These are phyloP conservation scores for Zopfia rhizophila DNA, from an alignment of 2,329 filamentous ascomycete genomes.

Conservation along the genomic window DNA sequence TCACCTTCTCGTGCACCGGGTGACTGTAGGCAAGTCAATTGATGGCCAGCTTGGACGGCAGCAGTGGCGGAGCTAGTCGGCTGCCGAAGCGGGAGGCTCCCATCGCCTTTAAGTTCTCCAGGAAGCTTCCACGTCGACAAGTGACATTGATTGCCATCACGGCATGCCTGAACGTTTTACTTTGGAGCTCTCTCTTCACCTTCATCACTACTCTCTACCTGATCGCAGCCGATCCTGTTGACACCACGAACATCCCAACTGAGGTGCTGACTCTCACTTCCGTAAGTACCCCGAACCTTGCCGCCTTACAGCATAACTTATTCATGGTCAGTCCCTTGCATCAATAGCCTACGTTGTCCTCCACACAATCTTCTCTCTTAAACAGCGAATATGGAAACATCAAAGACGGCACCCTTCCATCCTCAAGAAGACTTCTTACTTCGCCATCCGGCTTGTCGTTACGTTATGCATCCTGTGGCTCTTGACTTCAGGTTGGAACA, in stretches of 20 bases:
- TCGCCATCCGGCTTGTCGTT: slow-evolving; percentile 44
- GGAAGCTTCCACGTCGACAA: slow-evolving; percentile 39
- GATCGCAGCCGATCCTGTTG: slow-evolving; percentile 37
- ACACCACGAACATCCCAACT: slow-evolving; percentile 41
- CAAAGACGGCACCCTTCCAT: slow-evolving; percentile 33
- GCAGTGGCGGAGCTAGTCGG: slow-evolving; percentile 32
- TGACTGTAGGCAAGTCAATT: slow-evolving; percentile 21
- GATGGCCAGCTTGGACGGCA: slow-evolving; percentile 34
- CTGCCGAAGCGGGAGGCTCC: slow-evolving; percentile 25
- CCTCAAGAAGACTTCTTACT: slow-evolving; percentile 43
- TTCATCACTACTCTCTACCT: slow-evolving; percentile 41
- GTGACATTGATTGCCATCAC: slow-evolving; percentile 47
- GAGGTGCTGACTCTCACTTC: slow-evolving; percentile 45
- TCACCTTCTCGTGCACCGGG: slow-evolving; percentile 1
- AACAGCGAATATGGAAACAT: slow-evolving; percentile 43
- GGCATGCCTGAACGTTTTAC: slow-evolving; percentile 44
- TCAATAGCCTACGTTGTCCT: slow-evolving; percentile 47
- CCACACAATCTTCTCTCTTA: slow-evolving; percentile 47
- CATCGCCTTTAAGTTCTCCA: slow-evolving; percentile 20
- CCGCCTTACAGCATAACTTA: slow-evolving; percentile 4
- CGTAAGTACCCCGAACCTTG: slow-evolving; percentile 29
- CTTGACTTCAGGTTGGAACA: slow-evolving; percentile 51
- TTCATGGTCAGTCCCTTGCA: slow-evolving; percentile 39
- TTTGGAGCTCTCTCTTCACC: slow-evolving; percentile 46
- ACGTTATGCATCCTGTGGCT: slow-evolving; percentile 49